Base-by-base conservation (phyloP, 352 stramenopile genomes). In the Pythium dissimile region DNA sequence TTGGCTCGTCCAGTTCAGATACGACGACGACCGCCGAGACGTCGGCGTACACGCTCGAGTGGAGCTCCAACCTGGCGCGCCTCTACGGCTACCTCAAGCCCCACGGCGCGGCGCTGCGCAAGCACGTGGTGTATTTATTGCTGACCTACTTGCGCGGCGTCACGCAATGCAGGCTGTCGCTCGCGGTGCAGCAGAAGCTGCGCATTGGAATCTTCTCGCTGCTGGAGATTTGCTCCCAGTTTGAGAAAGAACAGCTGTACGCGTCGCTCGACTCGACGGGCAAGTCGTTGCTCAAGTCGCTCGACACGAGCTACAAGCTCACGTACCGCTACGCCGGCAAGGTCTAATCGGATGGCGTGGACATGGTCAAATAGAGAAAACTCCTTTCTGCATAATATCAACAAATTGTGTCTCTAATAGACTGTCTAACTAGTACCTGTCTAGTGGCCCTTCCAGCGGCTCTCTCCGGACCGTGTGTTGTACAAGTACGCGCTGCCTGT, bases 1-100 rank as follows among this genome's bases (percentile, higher is more conserved):
- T 54, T 0, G 41, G 46, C 4, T 73, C 64, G 9, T 45, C 43
- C 5, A 23, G 24, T 10, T 38, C 54, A 21, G 32, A 31, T 21
- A 13, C 56, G 12, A 18, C 44, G 26, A 39, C 21, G 12, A 37
- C 27, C 16, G 41, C 48, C 3, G 32, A 49, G 27, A 48, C 27
- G n/a, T 46, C 52, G 10, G 26, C 42, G 2, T 45, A 58, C 32
- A 48, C 54, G 13, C 55, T 62, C 41, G 77, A 91, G 48, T 95
- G 85, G 85, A 80, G 72, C 42, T 88, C 80, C n/a, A 95, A 95
- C 60, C 67, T 95, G 18, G 82, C 83, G 23, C 85, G 85, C 46
- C 67, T 95, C 21, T 93, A 91, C 52, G 85, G 85, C 5, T 95
- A 95, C 68, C 84, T 95, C 70, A 91, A 92, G 60, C 75, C 84